Evolutionary conservation across 2,329 filamentous ascomycete genomes (phyloP).

Genomic region (Ophiocordyceps camponoti-leonardi): DNA sequence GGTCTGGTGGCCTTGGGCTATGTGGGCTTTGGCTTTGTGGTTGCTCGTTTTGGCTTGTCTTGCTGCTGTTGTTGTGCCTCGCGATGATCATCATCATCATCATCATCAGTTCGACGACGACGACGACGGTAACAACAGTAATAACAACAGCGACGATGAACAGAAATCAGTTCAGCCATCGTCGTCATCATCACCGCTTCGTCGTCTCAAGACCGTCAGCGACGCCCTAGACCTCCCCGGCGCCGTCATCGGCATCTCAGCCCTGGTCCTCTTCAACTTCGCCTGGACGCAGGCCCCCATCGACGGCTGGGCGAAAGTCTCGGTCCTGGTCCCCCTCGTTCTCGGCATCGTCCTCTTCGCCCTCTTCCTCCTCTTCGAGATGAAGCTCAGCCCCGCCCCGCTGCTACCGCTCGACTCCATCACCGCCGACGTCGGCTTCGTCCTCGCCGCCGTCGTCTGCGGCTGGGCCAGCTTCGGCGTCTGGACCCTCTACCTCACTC

Average conservation of each 20-base stretch:
- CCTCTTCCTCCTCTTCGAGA: slow-evolving; percentile 40
- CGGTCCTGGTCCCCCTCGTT: slow-evolving; percentile 39
- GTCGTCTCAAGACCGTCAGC: slow-evolving; percentile 1
- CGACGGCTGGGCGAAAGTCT: slow-evolving; percentile 38
- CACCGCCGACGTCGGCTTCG: slow-evolving; percentile 32
- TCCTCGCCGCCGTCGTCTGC: slow-evolving; percentile 33
- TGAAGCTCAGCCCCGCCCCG: slow-evolving; percentile 26
- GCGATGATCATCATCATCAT: too few relatives aligned
- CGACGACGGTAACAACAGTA: too few relatives aligned
- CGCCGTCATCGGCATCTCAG: slow-evolving; percentile 28
- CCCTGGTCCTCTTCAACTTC: slow-evolving; percentile 46
- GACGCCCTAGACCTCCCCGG: slow-evolving; percentile 21
- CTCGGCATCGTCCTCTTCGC: slow-evolving; percentile 35
- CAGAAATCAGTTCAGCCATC: background rate
- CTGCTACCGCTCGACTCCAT: slow-evolving; percentile 36
- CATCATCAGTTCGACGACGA: too few relatives aligned
- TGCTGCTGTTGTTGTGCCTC: slow-evolving; percentile 11
- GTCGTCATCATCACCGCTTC: background rate
- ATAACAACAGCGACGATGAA: too few relatives aligned
- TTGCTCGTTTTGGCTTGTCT: slow-evolving; percentile 15
- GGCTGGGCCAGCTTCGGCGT: slow-evolving; percentile 38
- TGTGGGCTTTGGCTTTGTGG: slow-evolving; percentile 22
- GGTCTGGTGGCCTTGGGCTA: slow-evolving; percentile 30
- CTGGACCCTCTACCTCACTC: slow-evolving; percentile 32
- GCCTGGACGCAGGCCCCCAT: slow-evolving; percentile 49